Evolutionary conservation across 1,139 yeast genomes (phyloP).

Genomic region (Suhomyces atakaporum): DNA sequence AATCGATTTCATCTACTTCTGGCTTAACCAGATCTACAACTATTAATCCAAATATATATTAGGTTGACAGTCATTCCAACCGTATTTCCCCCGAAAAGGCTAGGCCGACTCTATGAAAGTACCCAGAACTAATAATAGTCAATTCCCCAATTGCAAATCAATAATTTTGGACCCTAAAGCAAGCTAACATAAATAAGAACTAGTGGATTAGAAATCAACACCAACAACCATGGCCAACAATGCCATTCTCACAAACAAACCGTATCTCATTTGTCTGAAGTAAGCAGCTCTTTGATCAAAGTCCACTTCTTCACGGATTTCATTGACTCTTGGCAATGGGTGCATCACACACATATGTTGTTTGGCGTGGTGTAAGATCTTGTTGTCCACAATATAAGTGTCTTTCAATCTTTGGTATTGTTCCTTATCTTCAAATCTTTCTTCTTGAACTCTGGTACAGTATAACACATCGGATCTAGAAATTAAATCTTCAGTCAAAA

Average conservation of each 20-base stretch:
- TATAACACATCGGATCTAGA: conserved; percentile 91
- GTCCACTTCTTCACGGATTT: conserved; percentile 97
- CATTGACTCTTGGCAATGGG: conserved; percentile 96
- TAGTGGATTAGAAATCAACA: conserved; percentile 50
- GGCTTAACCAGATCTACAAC: background rate
- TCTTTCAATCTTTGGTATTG: conserved; percentile 91
- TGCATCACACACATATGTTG: conserved; percentile 99
- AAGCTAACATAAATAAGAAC: too few relatives aligned
- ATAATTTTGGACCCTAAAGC: too few relatives aligned
- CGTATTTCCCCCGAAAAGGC: conserved; percentile 18
- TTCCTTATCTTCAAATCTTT: conserved; percentile 75
- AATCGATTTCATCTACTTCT: too few relatives aligned
- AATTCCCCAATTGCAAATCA: conserved; percentile 16
- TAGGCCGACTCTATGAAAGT: conserved; percentile 6
- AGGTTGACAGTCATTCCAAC: conserved; percentile 3
- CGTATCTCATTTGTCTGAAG: conserved; percentile 99
- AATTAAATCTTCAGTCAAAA: conserved; percentile 78
- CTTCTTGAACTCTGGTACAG: conserved; percentile 98
- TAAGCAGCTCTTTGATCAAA: conserved; percentile 99
- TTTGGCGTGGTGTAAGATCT: conserved; percentile 87
- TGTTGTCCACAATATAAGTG: conserved; percentile 89
- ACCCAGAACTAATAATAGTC: conserved; percentile 5
- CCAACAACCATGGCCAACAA: conserved; percentile 97
- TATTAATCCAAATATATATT: background rate
- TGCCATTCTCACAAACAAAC: conserved; percentile 98